Conservation (phyloP, 768 basidiomycete genomes). For the Boletus huronensis region DNA sequence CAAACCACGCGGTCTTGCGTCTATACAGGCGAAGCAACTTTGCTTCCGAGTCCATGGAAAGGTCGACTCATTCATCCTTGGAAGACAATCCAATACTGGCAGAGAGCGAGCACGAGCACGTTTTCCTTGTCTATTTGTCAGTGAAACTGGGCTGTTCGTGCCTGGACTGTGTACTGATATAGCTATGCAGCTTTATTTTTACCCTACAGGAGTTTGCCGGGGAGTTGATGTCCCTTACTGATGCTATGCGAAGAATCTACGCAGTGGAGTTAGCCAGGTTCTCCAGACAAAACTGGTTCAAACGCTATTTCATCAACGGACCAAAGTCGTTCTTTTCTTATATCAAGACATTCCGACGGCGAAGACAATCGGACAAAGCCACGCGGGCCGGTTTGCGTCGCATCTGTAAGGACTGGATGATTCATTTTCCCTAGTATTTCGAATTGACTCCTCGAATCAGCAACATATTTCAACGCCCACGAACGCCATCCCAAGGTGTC, state of each 20-base stretch:
- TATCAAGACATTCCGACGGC: conserved; percentile 17
- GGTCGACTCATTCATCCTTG: conserved; percentile 14
- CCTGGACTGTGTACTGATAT: conserved; percentile 6
- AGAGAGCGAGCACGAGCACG: conserved; percentile 68
- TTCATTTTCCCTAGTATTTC: background rate
- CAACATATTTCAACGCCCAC: conserved; percentile 52
- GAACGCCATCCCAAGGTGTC: conserved; percentile 49
- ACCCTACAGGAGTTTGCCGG: conserved; percentile 91
- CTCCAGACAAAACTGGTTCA: conserved; percentile 38
- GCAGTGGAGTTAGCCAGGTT: conserved; percentile 53
- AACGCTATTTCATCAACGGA: conserved; percentile 30
- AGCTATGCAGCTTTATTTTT: conserved; percentile 79
- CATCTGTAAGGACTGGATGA: conserved; percentile 40
- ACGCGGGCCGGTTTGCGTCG: conserved; percentile 28
- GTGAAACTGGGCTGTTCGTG: conserved; percentile 28
- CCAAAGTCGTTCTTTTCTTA: conserved; percentile 23
- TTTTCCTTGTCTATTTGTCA: conserved; percentile 91
- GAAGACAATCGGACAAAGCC: conserved; percentile 11
- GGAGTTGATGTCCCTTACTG: conserved; percentile 77
- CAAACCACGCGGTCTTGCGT: conserved; percentile 78
- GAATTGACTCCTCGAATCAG: conserved; percentile 27
- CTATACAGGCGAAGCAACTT: conserved; percentile 58
- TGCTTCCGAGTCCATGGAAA: conserved; percentile 10
- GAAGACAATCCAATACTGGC: conserved; percentile 37
- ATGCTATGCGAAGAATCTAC: conserved; percentile 80